phyloP scores from a whole-genome alignment of 2,329 filamentous ascomycete genomes.

The Lachnum nothofagi region DNA sequence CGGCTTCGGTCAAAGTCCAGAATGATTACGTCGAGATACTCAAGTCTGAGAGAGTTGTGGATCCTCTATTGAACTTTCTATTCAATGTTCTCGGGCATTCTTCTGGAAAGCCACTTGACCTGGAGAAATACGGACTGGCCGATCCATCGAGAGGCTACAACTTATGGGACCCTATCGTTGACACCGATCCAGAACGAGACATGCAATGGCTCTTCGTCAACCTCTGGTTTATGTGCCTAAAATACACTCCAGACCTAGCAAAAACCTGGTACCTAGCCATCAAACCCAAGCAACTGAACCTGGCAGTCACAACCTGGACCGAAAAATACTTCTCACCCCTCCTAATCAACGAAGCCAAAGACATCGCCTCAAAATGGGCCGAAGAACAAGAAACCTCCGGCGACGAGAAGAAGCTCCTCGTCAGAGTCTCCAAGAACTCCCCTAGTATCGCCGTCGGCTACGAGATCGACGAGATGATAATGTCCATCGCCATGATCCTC shows the following conservation, averaged over 20 bases:
- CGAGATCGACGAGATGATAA: slow-evolving; percentile 79
- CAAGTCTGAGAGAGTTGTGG: slow-evolving; percentile 65
- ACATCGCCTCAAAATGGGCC: slow-evolving; percentile 65
- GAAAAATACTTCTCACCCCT: slow-evolving; percentile 73
- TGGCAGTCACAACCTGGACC: slow-evolving; percentile 79
- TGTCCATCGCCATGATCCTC: slow-evolving; percentile 75
- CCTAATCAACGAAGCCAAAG: slow-evolving; percentile 60
- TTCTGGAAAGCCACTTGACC: slow-evolving; percentile 65
- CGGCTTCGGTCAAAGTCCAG: slow-evolving; percentile 75
- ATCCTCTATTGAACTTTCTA: slow-evolving; percentile 67
- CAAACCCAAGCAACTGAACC: slow-evolving; percentile 72
- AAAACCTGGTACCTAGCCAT: slow-evolving; percentile 82
- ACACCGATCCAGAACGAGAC: slow-evolving; percentile 63
- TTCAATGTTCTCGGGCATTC: slow-evolving; percentile 82
- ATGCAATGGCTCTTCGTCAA: slow-evolving; percentile 81
- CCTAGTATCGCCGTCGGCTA: slow-evolving; percentile 80
- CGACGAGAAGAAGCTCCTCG: slow-evolving; percentile 52
- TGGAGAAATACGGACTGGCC: slow-evolving; percentile 64
- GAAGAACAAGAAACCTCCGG: slow-evolving; percentile 45
- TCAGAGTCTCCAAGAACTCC: slow-evolving; percentile 67
- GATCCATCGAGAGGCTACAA: slow-evolving; percentile 40
- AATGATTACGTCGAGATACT: slow-evolving; percentile 75
- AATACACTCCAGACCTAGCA: slow-evolving; percentile 70
- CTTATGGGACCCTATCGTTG: slow-evolving; percentile 43
- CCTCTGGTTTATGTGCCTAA: slow-evolving; percentile 76